Percentiles rank a stretch among this genome's conserved stretches.
Conservation (phyloP, 2,329 filamentous ascomycete species). For the Venturia carpophila region DNA sequence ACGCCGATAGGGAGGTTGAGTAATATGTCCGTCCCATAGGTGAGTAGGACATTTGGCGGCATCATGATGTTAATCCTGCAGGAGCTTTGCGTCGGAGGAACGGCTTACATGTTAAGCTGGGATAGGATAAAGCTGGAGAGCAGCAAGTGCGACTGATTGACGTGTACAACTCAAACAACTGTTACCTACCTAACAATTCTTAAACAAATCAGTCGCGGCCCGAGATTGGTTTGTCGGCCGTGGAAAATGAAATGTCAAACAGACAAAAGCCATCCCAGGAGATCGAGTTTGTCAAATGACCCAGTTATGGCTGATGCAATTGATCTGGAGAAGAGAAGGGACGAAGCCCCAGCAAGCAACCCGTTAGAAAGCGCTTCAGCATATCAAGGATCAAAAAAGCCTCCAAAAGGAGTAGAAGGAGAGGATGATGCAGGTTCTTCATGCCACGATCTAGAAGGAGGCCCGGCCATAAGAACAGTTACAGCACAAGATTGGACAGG, state of each 20-base stretch:
- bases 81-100: neutral
- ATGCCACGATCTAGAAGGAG: neutral
- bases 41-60: neutral
- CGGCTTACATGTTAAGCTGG: neutral
- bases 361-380: neutral
- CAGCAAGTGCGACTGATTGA: neutral
- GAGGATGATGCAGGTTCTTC: constrained; percentile 2
- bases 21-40: neutral
- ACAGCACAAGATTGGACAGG: constrained; percentile 19
- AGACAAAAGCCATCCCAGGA: too few relatives aligned
- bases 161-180: neutral
- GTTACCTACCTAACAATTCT: too few relatives aligned
- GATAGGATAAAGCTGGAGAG: neutral
- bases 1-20: neutral
- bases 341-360: neutral
- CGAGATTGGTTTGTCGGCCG: neutral
- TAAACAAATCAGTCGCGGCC: too few relatives aligned
- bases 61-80: neutral
- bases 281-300: neutral
- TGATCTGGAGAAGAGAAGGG: neutral
- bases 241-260: neutral
- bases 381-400: neutral
- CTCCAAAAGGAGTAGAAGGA: neutral
- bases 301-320: neutral
- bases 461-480: neutral